Base-by-base conservation (phyloP, 164 flowering plant genomes). In the Berberis vulgaris region DNA sequence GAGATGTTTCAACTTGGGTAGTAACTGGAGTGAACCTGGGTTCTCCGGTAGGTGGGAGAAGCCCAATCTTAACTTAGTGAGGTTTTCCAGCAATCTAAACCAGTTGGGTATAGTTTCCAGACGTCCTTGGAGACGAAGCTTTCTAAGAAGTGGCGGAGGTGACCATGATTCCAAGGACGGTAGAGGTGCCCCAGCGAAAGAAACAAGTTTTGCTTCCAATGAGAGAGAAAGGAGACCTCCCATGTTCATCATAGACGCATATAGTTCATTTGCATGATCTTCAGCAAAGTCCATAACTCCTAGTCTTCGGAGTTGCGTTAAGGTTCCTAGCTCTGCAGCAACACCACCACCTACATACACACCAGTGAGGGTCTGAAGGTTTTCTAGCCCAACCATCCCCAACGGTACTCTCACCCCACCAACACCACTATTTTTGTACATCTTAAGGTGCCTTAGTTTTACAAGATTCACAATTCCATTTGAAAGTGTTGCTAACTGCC, bases 361-460 rank as follows among this genome's bases (percentile, higher is more conserved):
- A 41, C 76, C 72, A 1, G 76, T 72, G 41, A 72, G 60, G 7
- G 74, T 67, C 55, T 54, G 67, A 26, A 72, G 71, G 50, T 59
- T 70, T 61, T 44, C 54, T 3, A 62, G 43, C 13, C 65, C 65
- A 43, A 60, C 72, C 39, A 71, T 68, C 47, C 72, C 76, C 59
- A 7, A 40, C 7, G 72, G 73, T 49, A 67, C 49, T 59, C 58
- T 57, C 63, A 76, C 42, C 2, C 76, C 73, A 12, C 62, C 11
- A 6, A 69, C 65, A 60, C 54, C 58, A 3, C 41, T 6, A 44
- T 60, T 69, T 60, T 69, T 69, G 64, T 40, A 63, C 79, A 72
- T 69, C 67, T 76, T 76, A 40, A 72, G 68, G 61, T 76, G 73
- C 70, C 69, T 72, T 42, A 72, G 40, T n/a, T 58, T 12, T 55